Evolutionary conservation across 2,329 filamentous ascomycete species (phyloP).

Genomic region (Fusarium mundagurra): DNA sequence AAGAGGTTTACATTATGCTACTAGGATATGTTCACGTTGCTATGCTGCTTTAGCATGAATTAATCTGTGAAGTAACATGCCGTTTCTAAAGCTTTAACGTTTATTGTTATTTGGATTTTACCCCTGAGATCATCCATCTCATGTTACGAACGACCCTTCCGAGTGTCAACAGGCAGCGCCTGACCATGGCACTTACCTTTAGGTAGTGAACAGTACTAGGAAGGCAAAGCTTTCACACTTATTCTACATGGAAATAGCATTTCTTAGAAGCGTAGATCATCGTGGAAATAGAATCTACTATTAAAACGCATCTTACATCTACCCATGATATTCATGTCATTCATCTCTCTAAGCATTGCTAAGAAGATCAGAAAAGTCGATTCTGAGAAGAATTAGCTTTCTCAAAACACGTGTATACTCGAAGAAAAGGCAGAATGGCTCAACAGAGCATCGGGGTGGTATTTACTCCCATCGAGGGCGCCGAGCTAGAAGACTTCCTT

Average conservation of each 20-base stretch:
- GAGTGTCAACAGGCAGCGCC: not conserved
- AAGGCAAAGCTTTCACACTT: not conserved
- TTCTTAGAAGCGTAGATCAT: not conserved
- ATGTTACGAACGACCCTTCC: not conserved
- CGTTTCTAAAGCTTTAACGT: not conserved
- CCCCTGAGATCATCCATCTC: not conserved
- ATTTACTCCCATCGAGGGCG: not conserved
- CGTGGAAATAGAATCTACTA: not conserved
- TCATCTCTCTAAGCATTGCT: not conserved
- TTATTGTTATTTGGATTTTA: not conserved
- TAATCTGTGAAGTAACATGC: not conserved
- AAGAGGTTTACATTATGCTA: not conserved
- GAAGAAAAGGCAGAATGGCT: not conserved
- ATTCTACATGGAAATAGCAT: not conserved
- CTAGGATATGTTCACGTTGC: not conserved
- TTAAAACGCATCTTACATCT: not conserved
- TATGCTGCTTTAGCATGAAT: not conserved
- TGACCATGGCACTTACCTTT: not conserved
- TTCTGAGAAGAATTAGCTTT: not conserved
- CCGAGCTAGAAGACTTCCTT: not conserved
- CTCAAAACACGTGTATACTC: not conserved
- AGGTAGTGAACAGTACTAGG: not conserved
- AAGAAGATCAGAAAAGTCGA: not conserved
- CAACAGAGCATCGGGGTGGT: not conserved
- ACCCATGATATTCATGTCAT: not conserved